Percentiles rank a stretch among this genome's conserved stretches.
These are phyloP conservation scores for Grosmannia huntii DNA, from an alignment of 2,329 filamentous ascomycete species.

Conservation along the genomic window DNA sequence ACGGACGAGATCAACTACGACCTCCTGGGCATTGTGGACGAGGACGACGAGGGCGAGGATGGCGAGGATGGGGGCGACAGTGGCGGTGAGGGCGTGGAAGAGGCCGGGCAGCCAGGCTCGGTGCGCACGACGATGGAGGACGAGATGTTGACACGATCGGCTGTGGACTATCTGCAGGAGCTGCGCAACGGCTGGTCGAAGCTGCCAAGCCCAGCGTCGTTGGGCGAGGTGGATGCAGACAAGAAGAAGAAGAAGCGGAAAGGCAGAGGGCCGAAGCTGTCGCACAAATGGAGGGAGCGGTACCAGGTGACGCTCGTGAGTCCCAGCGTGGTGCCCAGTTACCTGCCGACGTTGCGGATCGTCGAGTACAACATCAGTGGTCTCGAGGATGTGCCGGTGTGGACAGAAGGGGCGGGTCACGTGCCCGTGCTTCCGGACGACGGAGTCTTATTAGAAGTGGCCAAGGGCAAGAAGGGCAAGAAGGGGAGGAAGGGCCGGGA, in stretches of 20 bases:
- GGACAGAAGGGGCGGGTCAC: constrained; percentile 25
- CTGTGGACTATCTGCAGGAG: constrained; percentile 67
- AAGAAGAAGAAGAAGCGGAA: constrained; percentile 15
- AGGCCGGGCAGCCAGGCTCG: not conserved
- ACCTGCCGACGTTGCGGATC: constrained; percentile 81
- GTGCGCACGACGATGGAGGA: constrained; percentile 30
- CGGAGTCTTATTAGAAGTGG: constrained; percentile 16
- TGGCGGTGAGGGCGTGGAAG: not conserved
- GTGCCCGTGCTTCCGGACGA: constrained; percentile 11
- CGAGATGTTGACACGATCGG: constrained; percentile 51
- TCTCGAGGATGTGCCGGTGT: constrained; percentile 43
- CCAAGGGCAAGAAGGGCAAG: not conserved
- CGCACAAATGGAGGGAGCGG: constrained; percentile 58
- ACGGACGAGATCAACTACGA: constrained; percentile 59
- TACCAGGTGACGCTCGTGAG: constrained; percentile 72
- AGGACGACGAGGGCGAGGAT: constrained; percentile 32
- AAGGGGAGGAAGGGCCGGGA: constrained; percentile 5
- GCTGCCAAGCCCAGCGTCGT: constrained; percentile 41
- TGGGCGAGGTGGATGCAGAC: constrained; percentile 9
- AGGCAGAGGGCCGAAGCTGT: constrained; percentile 19
- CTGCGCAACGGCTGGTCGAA: constrained; percentile 66
- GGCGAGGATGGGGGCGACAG: not conserved
- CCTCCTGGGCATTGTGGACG: constrained; percentile 19
- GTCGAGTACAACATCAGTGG: constrained; percentile 86
- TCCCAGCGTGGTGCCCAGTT: constrained; percentile 85